These are phyloP conservation scores for Irpex sp. DNA, from an alignment of 1,284 basidiomycete species.

Conservation along the genomic window DNA sequence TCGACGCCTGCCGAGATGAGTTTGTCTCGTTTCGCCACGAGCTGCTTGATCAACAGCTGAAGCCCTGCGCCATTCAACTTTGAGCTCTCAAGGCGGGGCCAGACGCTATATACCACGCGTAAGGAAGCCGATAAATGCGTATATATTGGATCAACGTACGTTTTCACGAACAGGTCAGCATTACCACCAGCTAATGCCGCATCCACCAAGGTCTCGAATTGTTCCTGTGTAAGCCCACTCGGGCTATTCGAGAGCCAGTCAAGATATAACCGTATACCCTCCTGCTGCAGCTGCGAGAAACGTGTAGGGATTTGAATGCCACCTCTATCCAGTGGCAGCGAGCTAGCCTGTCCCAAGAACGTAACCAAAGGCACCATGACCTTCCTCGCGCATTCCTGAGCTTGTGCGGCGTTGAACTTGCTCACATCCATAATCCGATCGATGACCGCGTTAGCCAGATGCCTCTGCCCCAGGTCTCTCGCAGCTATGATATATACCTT, in stretches of 20 bases:
- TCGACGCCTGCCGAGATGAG: not conserved
- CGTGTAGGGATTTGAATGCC: not conserved
- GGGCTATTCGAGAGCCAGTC: not conserved
- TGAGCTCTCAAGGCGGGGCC: not conserved
- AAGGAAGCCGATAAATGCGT: not conserved
- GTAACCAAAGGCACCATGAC: conserved; percentile 6
- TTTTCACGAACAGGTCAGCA: not conserved
- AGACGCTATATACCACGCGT: not conserved
- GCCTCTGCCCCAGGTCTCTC: not conserved
- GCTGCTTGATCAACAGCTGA: not conserved
- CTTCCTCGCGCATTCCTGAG: not conserved
- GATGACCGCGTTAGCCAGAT: not conserved
- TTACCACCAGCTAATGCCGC: not conserved
- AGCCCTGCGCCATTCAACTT: not conserved
- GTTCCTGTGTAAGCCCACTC: not conserved
- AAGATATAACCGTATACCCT: not conserved
- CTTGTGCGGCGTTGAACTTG: not conserved
- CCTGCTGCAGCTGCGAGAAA: not conserved
- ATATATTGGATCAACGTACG: not conserved
- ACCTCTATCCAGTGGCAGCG: not conserved
- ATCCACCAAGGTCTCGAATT: not conserved
- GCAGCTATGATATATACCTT: not conserved
- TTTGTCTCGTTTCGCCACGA: not conserved
- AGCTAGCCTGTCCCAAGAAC: not conserved
- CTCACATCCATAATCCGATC: not conserved